Conservation (phyloP, 495 filamentous ascomycete species). For the Podospora pseudoanserina region DNA sequence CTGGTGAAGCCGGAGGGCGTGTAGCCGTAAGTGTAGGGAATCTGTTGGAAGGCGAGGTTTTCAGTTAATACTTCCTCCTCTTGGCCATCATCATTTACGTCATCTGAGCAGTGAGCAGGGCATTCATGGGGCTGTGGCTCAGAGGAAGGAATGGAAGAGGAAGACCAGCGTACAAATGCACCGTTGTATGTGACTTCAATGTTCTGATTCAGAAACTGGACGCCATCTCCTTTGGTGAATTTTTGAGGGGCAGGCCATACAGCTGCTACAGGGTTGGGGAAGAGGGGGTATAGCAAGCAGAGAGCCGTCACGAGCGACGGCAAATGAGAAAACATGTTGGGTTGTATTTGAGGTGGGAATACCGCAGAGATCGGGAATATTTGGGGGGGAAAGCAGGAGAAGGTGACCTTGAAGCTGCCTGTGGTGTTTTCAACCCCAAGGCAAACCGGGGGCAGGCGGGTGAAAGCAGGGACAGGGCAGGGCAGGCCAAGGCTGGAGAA, state of each 20-base stretch:
- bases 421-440: not conserved
- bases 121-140: not conserved
- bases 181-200: constrained; percentile 56
- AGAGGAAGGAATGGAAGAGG: constrained; percentile 17
- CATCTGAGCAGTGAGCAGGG: not conserved
- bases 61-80: constrained; percentile 25
- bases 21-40: constrained; percentile 43
- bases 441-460: not conserved
- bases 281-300: constrained; percentile 30
- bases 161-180: constrained; percentile 45
- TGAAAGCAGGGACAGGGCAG: not conserved
- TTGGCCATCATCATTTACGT: not conserved
- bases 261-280: constrained; percentile 38
- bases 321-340: constrained; percentile 32
- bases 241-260: constrained; percentile 59
- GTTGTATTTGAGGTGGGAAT: not conserved
- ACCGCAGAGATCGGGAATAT: not conserved
- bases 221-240: constrained; percentile 49
- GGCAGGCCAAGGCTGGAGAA: not conserved
- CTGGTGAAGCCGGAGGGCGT: constrained; percentile 36
- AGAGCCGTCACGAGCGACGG: constrained; percentile 33
- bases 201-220: constrained; percentile 53
- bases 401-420: not conserved
- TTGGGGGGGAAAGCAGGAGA: too few species aligned
- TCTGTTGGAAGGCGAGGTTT: constrained; percentile 34